Base-by-base conservation (phyloP, 441 rosid genomes). In the Brassica hybrid region DNA sequence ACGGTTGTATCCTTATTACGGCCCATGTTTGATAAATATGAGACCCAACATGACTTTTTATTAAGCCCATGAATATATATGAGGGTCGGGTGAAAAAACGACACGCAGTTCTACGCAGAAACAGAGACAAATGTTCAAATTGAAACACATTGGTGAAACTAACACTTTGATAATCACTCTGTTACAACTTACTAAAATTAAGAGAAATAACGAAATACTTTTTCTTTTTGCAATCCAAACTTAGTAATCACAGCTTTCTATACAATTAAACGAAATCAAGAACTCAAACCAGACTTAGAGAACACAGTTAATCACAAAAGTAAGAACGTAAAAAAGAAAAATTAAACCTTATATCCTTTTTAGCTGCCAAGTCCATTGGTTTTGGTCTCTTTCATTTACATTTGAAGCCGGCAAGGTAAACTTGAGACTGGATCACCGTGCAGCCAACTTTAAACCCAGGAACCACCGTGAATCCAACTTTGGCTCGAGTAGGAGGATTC, bases 261-360 rank as follows among this genome's bases (percentile, higher is more conserved):
- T 74, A 79, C 78, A 79, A 2, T 73, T 38, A 18, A 79, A 63
- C 32, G 30, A 27, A 73, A 68, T 41, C 54, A 79, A 68, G 11
- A 79, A 79, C 54, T 54, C 71, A 74, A 79, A 63, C 3, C 69
- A 78, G 43, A 71, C 8, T 62, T 18, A 10, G 67, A 67, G 65
- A 73, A 73, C 71, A 73, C 41, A 73, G 67, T 68, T 79, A 79
- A 79, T 79, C 81, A 79, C 77, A 79, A 2, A 64, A 25, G 59
- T 50, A 78, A 73, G 52, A 73, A 73, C 1, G 60, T 14, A 3
- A 43, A 43, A 27, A 27, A 27, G 6, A 27, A 27, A 3, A 27
- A 27, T 27, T 27, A 27, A 27, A 27, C 32, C 32, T 27, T 27
- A 4, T 27, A 27, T 27, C 32, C 32, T 27, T 27, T 27, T 27